Evolutionary conservation across 2,329 filamentous ascomycete species (phyloP).

Genomic region (Sordariomycetes sp.): DNA sequence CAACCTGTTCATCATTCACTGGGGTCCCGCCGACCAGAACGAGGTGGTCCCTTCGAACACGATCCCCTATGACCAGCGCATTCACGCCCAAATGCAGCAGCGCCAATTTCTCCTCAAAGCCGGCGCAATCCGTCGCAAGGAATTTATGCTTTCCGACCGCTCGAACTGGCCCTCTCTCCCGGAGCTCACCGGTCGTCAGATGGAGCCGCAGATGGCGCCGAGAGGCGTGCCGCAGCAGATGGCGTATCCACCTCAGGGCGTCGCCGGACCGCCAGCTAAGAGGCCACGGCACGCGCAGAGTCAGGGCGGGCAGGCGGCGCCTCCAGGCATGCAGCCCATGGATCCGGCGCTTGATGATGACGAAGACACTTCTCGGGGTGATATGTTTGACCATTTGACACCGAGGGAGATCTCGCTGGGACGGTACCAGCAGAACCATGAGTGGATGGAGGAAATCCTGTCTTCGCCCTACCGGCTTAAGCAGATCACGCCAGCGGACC

Average conservation of each 20-base stretch:
- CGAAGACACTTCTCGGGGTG: constrained; percentile 78
- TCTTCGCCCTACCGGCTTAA: constrained; percentile 80
- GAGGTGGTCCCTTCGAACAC: constrained; percentile 63
- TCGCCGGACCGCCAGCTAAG: constrained; percentile 45
- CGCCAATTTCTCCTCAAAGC: constrained; percentile 59
- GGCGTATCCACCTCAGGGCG: constrained; percentile 49
- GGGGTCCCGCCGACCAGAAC: constrained; percentile 65
- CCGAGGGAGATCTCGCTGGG: constrained; percentile 81
- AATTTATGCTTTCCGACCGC: constrained; percentile 89
- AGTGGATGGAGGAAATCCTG: constrained; percentile 98
- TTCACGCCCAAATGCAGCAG: constrained; percentile 51
- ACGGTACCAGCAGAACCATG: constrained; percentile 89
- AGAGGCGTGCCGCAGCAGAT: constrained; percentile 48
- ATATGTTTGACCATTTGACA: constrained; percentile 82
- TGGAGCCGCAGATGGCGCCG: constrained; percentile 36
- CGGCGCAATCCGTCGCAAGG: constrained; percentile 78
- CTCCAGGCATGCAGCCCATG: constrained; percentile 9
- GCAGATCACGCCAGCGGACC: constrained; percentile 78
- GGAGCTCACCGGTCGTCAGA: constrained; percentile 37
- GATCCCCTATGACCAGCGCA: constrained; percentile 54
- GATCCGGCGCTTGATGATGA: constrained; percentile 65
- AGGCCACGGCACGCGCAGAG: constrained; percentile 37
- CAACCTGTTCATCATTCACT: constrained; percentile 86
- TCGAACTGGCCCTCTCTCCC: constrained; percentile 83
- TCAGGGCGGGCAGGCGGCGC: constrained; percentile 24